phyloP scores from a whole-genome alignment of 164 flowering plant genomes.

The Paratinospora sagittata region DNA sequence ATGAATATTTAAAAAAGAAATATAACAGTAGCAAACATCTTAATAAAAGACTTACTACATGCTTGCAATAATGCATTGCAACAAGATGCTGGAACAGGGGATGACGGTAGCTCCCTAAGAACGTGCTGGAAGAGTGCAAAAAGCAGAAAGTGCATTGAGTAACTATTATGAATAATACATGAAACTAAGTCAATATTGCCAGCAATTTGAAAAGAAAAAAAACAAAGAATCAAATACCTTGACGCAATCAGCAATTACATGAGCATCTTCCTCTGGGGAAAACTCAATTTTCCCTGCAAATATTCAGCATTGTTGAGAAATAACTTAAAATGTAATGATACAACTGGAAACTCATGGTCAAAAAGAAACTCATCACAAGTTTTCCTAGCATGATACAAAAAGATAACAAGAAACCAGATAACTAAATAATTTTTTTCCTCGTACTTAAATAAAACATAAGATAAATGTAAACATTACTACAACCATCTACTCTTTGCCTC shows the following conservation, averaged over 20 bases:
- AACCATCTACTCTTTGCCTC: no score
- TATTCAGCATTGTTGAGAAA: conserved; percentile 10
- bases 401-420: not conserved
- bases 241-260: conserved; percentile 86
- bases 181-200: not conserved
- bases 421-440: not conserved
- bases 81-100: conserved; percentile 97
- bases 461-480: no score
- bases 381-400: not conserved
- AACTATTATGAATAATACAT: not conserved
- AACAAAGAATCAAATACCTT: conserved; percentile 51
- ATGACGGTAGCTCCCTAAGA: conserved; percentile 88
- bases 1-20: not conserved
- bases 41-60: conserved; percentile 49
- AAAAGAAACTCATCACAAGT: not conserved
- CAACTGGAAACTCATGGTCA: not conserved
- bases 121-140: conserved; percentile 45
- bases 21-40: not conserved
- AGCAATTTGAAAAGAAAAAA: not conserved
- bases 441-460: not conserved
- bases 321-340: conserved; percentile 2
- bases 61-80: conserved; percentile 89
- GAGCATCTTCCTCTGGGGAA: conserved; percentile 82
- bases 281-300: conserved; percentile 74
- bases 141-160: conserved; percentile 10